phyloP scores from a whole-genome alignment of 2,329 filamentous ascomycete species.

The Botryosphaeria dothidea region DNA sequence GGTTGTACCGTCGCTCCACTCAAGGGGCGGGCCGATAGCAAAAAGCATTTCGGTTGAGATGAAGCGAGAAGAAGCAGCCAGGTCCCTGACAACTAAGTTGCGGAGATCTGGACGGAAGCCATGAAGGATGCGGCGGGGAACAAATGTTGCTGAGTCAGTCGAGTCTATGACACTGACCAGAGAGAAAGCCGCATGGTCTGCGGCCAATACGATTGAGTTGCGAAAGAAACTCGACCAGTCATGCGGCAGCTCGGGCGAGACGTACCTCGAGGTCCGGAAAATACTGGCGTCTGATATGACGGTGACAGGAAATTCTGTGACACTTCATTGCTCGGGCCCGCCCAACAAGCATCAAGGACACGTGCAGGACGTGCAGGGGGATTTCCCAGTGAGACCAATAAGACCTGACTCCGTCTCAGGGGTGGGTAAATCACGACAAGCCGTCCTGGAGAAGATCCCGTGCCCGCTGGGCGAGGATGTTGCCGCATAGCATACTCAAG shows the following conservation, averaged over 20 bases:
- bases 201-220: not conserved
- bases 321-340: conserved; percentile 15
- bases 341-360: conserved; percentile 16
- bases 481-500: not conserved
- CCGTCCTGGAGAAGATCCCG: conserved; percentile 14
- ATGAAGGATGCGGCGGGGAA: not conserved
- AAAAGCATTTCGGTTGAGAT: not conserved
- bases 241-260: conserved; percentile 1
- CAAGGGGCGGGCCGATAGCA: conserved; percentile 16
- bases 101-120: conserved; percentile 8
- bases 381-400: conserved; percentile 8
- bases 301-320: conserved; percentile 2
- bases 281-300: conserved; percentile 17
- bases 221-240: conserved; percentile 7
- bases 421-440: conserved; percentile 15
- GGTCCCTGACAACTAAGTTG: not conserved
- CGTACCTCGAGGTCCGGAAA: conserved; percentile 1
- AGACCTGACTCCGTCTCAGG: not conserved
- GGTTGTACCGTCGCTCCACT: conserved; percentile 10
- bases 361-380: conserved; percentile 10
- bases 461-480: conserved; percentile 3
- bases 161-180: not conserved
- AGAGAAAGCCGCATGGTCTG: not conserved
- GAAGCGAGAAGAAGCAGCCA: conserved; percentile 5
- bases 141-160: not conserved